Evolutionary conservation across 139 green algal species (phyloP), one percentile per base, ranked within the genome.

Genomic region (Edaphochlamys debaryana): DNA sequence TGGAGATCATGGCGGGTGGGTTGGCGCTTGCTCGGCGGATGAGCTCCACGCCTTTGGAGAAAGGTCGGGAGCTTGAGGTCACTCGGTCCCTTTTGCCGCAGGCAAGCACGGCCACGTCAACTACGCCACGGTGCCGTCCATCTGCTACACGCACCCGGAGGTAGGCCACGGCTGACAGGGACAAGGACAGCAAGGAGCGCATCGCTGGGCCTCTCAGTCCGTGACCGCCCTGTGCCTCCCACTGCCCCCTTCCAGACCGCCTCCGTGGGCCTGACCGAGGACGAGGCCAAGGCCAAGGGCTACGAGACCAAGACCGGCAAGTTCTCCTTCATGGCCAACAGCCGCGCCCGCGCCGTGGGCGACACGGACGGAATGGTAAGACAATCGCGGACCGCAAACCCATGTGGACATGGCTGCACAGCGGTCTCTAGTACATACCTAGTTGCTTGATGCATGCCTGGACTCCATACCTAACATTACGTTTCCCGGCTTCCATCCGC

Each of bases 281-380:
- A 95, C 54, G 85, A 98, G 88, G 85, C 87, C 37, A 95, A 95
- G 50, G 62, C 69, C 58, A 69, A 85, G 79, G 85, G 79, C 41
- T 19, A 82, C 17, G 40, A 58, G 20, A 72, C 76, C 74, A 98
- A 98, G 89, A 89, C 67, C 6, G 97, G 98, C 70, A 99, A 98
- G 87, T 99, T 99, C 87, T 80, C 88, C 17, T 97, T 99, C 84
- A 96, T 98, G 94, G 98, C 97, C 62, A 99, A 99, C 93, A 96
- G 90, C 80, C 91, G 98, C 36, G 98, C 98, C 0, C 87, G 94
- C 30, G 89, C 90, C 22, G 94, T 98, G 50, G 91, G 98, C 36
- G 95, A 99, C 79, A 90, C 94, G 0, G 96, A 98, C 34, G 96
- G 96, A 36, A 42, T 98, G 71, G 95, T 93, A 69, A 75, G 79